Conservation (phyloP, 306 rosid species). For the Cucurbita pepo region DNA sequence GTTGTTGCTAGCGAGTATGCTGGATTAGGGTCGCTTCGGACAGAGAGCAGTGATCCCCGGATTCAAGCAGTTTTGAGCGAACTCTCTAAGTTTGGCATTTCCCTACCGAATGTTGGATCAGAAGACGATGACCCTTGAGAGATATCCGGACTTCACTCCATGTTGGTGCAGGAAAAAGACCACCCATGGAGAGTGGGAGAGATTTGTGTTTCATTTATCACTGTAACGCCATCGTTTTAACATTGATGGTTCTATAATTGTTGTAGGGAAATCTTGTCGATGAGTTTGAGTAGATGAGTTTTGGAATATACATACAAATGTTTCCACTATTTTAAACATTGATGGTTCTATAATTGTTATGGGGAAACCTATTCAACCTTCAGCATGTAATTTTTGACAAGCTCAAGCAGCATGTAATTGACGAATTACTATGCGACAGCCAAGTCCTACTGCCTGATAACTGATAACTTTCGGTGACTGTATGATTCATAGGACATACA, state of each 20-base stretch:
- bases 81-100: conserved; percentile 54
- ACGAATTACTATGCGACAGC: no score
- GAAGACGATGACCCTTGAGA: background rate
- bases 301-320: background rate
- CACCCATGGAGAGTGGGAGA: background rate
- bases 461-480: background rate
- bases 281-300: background rate
- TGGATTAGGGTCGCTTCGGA: conserved; percentile 28
- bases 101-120: conserved; percentile 13
- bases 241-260: background rate
- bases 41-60: conserved; percentile 44
- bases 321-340: background rate
- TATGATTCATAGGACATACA: background rate
- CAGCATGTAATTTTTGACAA: no score
- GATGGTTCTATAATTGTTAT: no score
- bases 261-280: background rate
- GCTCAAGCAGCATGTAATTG: no score
- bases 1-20: conserved; percentile 69
- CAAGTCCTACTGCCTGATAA: background rate
- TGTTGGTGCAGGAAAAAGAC: background rate
- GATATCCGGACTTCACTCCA: background rate
- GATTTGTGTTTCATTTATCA: background rate
- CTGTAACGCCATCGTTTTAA: background rate
- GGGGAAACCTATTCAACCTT: no score
- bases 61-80: conserved; percentile 63